A percentile compares a stretch with the other conserved stretches of the same genome.
phyloP scores from a whole-genome alignment of 208 protist genomes.

The Crithidia bombi region DNA sequence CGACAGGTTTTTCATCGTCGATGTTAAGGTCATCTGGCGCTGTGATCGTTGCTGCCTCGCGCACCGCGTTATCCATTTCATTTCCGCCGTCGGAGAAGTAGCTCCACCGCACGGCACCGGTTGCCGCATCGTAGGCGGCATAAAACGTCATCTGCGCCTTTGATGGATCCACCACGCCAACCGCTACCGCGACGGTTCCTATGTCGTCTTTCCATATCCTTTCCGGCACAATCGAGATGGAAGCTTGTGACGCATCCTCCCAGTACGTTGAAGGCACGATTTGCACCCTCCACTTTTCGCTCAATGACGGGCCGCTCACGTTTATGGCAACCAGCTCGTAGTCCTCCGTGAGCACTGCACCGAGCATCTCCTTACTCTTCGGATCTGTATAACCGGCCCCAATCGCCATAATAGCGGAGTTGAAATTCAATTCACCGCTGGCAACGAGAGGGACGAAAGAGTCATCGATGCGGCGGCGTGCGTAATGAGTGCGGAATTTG shows the following conservation, averaged over 20 bases:
- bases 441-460: constrained; percentile 47
- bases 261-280: constrained; percentile 34
- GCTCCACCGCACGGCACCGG: constrained; percentile 76
- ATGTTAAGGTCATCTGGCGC: constrained; percentile 1
- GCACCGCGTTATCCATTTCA: constrained; percentile 67
- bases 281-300: constrained; percentile 45
- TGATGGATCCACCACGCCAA: constrained; percentile 35
- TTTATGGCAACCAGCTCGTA: constrained; percentile 41
- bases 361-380: constrained; percentile 38
- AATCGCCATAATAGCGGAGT: constrained; percentile 58
- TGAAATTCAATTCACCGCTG: constrained; percentile 26
- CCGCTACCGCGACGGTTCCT: constrained; percentile 72
- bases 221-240: constrained; percentile 79
- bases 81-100: constrained; percentile 75
- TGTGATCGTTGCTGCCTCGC: constrained; percentile 31
- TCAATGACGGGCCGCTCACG: constrained; percentile 18
- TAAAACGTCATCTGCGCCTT: constrained; percentile 57
- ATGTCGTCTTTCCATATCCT: constrained; percentile 73
- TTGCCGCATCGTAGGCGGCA: constrained; percentile 69
- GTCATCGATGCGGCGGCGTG: constrained; percentile 51
- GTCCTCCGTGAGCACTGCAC: constrained; percentile 67
- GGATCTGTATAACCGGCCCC: constrained; percentile 51
- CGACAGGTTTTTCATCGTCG: constrained; percentile 9
- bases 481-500: constrained; percentile 53
- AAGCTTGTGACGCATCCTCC: constrained; percentile 45